phyloP scores from a whole-genome alignment of 768 basidiomycete genomes.

The Hemileccinum impolitum region DNA sequence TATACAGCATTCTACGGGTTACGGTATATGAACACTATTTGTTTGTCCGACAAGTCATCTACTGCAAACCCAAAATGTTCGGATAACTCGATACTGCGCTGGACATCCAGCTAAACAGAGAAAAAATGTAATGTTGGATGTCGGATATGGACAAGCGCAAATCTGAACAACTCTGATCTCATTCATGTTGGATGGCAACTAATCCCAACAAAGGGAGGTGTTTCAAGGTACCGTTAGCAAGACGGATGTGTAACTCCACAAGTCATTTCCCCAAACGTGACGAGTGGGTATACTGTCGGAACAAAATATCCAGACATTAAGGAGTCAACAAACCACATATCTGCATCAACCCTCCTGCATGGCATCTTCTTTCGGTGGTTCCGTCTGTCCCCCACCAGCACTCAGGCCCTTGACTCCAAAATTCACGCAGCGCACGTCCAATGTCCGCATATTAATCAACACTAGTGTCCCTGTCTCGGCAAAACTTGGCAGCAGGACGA shows the following conservation, averaged over 20 bases:
- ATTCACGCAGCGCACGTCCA: conserved; percentile 63
- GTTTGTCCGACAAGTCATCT: too few species aligned
- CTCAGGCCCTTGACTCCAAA: conserved; percentile 46
- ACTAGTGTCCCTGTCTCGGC: conserved; percentile 73
- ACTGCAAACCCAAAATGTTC: too few species aligned
- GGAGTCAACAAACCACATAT: not conserved
- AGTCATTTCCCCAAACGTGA: too few species aligned
- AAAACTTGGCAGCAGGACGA: conserved; percentile 83
- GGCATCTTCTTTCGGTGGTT: conserved; percentile 5
- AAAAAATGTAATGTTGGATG: too few species aligned
- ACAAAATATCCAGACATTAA: too few species aligned
- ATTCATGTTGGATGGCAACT: not conserved
- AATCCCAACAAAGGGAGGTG: not conserved
- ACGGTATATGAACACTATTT: not conserved
- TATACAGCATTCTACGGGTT: not conserved
- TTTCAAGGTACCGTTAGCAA: too few species aligned
- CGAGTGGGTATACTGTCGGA: too few species aligned
- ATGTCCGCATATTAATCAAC: conserved; percentile 73
- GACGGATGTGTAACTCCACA: too few species aligned
- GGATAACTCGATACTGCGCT: too few species aligned
- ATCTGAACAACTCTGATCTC: not conserved
- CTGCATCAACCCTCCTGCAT: conserved; percentile 27
- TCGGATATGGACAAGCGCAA: too few species aligned
- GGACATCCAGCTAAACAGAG: too few species aligned
- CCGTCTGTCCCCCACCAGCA: conserved; percentile 14